A percentile compares a stretch with the other conserved stretches of the same genome.
Evolutionary conservation across 768 basidiomycete genomes (phyloP).

Genomic region (Auricularia auricula-judae): DNA sequence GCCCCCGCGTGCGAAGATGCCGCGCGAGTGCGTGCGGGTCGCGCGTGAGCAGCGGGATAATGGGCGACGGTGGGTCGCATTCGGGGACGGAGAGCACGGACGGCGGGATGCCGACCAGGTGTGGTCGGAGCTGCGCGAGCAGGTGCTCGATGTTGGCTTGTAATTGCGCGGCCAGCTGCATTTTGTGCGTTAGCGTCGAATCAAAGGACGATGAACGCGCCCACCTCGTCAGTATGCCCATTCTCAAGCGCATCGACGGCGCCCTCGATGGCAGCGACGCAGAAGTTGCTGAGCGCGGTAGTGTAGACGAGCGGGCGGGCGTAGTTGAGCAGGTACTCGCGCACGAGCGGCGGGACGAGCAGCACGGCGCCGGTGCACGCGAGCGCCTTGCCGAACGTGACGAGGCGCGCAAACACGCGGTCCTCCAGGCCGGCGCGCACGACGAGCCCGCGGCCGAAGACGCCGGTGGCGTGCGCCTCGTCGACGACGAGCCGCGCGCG

Average conservation of each 20-base stretch:
- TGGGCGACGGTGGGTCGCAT: slow-evolving; percentile 42
- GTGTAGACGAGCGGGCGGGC: slow-evolving; percentile 88
- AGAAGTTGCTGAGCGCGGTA: slow-evolving; percentile 69
- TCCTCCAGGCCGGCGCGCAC: slow-evolving; percentile 56
- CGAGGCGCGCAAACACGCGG: slow-evolving; percentile 64
- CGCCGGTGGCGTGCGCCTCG: slow-evolving; percentile 87
- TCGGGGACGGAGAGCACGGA: slow-evolving; percentile 12
- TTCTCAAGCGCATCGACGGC: slow-evolving; percentile 71
- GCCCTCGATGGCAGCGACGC: slow-evolving; percentile 62
- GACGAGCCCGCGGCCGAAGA: slow-evolving; percentile 78
- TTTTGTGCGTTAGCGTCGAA: background rate
- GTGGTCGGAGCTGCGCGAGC: slow-evolving; percentile 20
- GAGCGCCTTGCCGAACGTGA: slow-evolving; percentile 90
- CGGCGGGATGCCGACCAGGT: slow-evolving; percentile 23
- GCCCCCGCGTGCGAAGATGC: slow-evolving; percentile 41
- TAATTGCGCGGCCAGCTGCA: slow-evolving; percentile 19
- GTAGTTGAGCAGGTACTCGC: slow-evolving; percentile 84
- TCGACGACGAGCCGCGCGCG: slow-evolving; percentile 76
- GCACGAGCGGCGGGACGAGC: slow-evolving; percentile 36
- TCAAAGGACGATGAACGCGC: slow-evolving; percentile 11
- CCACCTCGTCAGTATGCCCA: slow-evolving; percentile 50
- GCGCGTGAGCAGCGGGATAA: slow-evolving; percentile 74
- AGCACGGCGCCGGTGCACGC: slow-evolving; percentile 74
- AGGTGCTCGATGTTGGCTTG: slow-evolving; percentile 19
- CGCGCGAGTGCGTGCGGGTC: slow-evolving; percentile 66